These are phyloP conservation scores for Pythium sukuiense DNA, from an alignment of 352 stramenopile genomes.

Conservation along the genomic window DNA sequence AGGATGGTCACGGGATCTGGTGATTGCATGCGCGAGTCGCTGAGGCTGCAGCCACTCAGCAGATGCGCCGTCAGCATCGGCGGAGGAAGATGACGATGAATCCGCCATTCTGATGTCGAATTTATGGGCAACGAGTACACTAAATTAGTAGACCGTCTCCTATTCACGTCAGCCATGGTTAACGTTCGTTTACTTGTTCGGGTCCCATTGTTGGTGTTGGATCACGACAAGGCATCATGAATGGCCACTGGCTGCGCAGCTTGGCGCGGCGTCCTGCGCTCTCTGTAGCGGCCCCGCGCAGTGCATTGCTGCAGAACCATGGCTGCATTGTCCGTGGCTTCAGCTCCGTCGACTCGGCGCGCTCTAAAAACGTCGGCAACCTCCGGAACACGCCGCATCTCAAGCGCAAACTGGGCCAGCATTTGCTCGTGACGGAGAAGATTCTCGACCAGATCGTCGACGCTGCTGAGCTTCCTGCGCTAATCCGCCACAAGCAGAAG, in stretches of 20 bases:
- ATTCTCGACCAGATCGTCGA: constrained; percentile 69
- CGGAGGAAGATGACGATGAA: no score
- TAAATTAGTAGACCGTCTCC: not conserved
- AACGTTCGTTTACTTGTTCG: not conserved
- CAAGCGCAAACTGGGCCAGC: constrained; percentile 83
- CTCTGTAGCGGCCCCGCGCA: not conserved
- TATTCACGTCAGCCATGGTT: not conserved
- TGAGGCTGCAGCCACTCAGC: constrained; percentile 1
- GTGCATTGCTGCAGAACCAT: not conserved
- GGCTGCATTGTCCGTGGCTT: not conserved
- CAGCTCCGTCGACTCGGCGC: not conserved
- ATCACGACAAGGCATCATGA: constrained; percentile 3
- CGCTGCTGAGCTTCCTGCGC: constrained; percentile 44
- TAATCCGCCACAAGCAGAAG: constrained; percentile 20
- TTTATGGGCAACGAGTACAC: no score
- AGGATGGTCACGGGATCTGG: not conserved
- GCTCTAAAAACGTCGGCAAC: constrained; percentile 39
- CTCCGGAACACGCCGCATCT: constrained; percentile 63
- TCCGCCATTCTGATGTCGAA: no score
- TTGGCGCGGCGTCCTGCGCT: constrained; percentile 1
- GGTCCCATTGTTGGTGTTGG: not conserved
- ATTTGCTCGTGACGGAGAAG: constrained; percentile 67
- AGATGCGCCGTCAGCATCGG: not conserved
- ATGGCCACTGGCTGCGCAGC: constrained; percentile 11
- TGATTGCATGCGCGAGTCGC: constrained; percentile 1